Percentiles rank a stretch among this genome's conserved stretches.
phyloP scores from a whole-genome alignment of 768 basidiomycete species.

The Amanita pallidorosea region DNA sequence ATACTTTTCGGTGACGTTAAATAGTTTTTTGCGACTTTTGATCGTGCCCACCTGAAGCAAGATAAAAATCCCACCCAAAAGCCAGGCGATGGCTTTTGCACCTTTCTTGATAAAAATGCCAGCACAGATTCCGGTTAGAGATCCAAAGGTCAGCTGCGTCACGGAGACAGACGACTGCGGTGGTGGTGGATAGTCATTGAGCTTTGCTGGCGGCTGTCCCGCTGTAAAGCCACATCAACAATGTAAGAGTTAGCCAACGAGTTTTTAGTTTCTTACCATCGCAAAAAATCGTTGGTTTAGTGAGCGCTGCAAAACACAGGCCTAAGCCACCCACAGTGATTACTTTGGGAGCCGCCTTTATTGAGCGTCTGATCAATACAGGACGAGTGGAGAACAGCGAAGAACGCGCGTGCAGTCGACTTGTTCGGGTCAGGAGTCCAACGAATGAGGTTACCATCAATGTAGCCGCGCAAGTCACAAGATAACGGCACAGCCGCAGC shows the following conservation, averaged over 20 bases:
- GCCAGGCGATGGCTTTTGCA: constrained; percentile 70
- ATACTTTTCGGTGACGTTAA: constrained; percentile 40
- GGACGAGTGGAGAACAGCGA: background rate
- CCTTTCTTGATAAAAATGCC: constrained; percentile 96
- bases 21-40: background rate
- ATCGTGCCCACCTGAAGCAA: constrained; percentile 63
- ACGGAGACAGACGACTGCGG: constrained; percentile 68
- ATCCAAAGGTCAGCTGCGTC: constrained; percentile 82
- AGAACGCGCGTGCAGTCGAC: background rate
- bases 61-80: constrained; percentile 86
- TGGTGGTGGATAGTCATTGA: constrained; percentile 31
- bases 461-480: background rate
- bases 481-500: background rate
- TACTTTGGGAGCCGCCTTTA: constrained; percentile 14
- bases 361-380: constrained; percentile 5
- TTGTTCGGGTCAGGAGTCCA: background rate
- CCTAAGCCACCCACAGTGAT: constrained; percentile 30
- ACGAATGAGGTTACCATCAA: background rate
- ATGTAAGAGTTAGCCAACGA: background rate
- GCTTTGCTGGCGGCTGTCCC: background rate
- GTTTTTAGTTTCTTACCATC: constrained; percentile 30
- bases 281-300: constrained; percentile 31
- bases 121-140: constrained; percentile 78
- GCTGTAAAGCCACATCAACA: background rate
- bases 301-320: constrained; percentile 30